Evolutionary conservation across 2,329 filamentous ascomycete genomes (phyloP).

Genomic region (Blumeria graminis): DNA sequence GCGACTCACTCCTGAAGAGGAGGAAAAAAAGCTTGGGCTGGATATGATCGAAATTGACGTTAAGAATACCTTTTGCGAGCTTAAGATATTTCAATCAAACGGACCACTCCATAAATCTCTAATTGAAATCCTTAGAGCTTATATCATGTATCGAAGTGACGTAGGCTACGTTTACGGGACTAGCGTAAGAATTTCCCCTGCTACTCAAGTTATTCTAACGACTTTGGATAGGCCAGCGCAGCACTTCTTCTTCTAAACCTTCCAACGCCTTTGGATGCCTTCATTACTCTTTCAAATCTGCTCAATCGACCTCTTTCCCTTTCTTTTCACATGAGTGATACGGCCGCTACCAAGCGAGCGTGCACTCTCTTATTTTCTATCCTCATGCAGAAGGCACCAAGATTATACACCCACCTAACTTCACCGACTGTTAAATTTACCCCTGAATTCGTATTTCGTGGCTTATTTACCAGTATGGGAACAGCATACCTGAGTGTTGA

Average conservation of each 20-base stretch:
- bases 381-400: slow-evolving; percentile 36
- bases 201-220: slow-evolving; percentile 6
- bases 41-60: slow-evolving; percentile 39
- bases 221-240: slow-evolving; percentile 33
- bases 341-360: slow-evolving; percentile 40
- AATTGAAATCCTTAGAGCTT: slow-evolving; percentile 51
- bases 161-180: slow-evolving; percentile 55
- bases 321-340: slow-evolving; percentile 49
- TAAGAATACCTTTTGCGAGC: slow-evolving; percentile 40
- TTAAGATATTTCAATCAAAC: slow-evolving; percentile 36
- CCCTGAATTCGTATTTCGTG: slow-evolving; percentile 28
- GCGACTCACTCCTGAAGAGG: slow-evolving; percentile 22
- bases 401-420: slow-evolving; percentile 39
- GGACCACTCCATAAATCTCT: slow-evolving; percentile 40
- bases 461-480: slow-evolving; percentile 40
- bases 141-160: slow-evolving; percentile 60
- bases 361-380: slow-evolving; percentile 46
- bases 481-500: slow-evolving; percentile 40
- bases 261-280: slow-evolving; percentile 34
- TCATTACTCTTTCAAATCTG: slow-evolving; percentile 50
- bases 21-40: slow-evolving; percentile 34
- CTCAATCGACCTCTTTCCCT: slow-evolving; percentile 53
- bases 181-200: slow-evolving; percentile 31
- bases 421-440: slow-evolving; percentile 22
- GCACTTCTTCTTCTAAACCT: slow-evolving; percentile 52